Evolutionary conservation across 75 land plant species (phyloP).

Genomic region (Selaginella moellendorffii): DNA sequence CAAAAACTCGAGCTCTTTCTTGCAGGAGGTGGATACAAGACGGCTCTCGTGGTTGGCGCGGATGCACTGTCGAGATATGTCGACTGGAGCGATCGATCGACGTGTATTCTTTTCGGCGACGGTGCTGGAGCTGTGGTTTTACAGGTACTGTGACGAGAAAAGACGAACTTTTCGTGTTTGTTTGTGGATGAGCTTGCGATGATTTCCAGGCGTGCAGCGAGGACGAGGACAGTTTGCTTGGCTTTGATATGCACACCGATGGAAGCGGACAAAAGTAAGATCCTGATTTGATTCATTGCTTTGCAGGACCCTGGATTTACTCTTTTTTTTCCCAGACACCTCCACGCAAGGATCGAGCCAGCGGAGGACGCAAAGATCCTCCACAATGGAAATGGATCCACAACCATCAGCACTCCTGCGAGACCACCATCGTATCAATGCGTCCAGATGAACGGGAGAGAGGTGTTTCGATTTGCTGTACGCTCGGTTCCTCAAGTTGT

Average conservation of each 20-base stretch:
- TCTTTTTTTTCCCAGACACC: slow-evolving; percentile 35
- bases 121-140: slow-evolving; percentile 87
- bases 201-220: slow-evolving; percentile 46
- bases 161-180: not conserved
- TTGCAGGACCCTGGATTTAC: not conserved
- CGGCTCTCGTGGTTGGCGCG: slow-evolving; percentile 83
- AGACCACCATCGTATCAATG: slow-evolving; percentile 41
- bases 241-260: slow-evolving; percentile 81
- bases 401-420: slow-evolving; percentile 29
- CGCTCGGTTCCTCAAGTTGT: slow-evolving; percentile 63
- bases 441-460: slow-evolving; percentile 92
- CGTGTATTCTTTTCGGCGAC: slow-evolving; percentile 95
- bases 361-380: slow-evolving; percentile 15
- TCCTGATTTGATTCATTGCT: not conserved
- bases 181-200: slow-evolving; percentile 6
- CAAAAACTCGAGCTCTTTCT: not conserved
- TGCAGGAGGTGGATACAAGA: slow-evolving; percentile 74
- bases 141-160: slow-evolving; percentile 66
- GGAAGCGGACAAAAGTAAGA: slow-evolving; percentile 69
- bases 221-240: slow-evolving; percentile 76
- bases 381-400: slow-evolving; percentile 21
- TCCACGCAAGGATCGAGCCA: slow-evolving; percentile 34
- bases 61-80: slow-evolving; percentile 90
- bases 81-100: slow-evolving; percentile 85
- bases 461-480: slow-evolving; percentile 85